Percentiles rank a stretch among this genome's conserved stretches.
These are phyloP conservation scores for Haplosporangium gracile DNA, from an alignment of 192 early-diverging fungal species.

Conservation along the genomic window DNA sequence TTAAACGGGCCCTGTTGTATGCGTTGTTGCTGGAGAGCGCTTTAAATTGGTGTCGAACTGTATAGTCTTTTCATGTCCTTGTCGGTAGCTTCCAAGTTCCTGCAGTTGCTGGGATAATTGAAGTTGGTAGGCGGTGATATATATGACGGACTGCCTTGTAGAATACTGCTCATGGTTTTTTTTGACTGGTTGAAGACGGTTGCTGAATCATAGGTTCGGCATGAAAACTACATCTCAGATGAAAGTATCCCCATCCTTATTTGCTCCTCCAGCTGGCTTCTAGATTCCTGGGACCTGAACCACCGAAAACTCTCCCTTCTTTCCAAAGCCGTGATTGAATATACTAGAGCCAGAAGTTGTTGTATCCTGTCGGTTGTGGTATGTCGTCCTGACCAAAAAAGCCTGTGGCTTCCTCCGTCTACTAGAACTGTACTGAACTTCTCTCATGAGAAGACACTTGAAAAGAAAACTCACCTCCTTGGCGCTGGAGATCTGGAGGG, in stretches of 20 bases:
- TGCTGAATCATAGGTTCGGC: conserved; percentile 12
- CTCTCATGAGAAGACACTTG: background rate
- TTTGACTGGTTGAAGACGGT: background rate
- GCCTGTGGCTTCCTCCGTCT: background rate
- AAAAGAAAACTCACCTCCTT: conserved; percentile 85
- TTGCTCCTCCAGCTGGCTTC: background rate
- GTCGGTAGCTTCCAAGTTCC: background rate
- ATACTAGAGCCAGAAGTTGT: too few relatives aligned
- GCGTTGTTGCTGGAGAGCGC: background rate
- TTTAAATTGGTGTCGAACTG: background rate
- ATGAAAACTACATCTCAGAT: conserved; percentile 2
- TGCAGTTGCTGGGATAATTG: background rate
- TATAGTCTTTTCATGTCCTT: background rate
- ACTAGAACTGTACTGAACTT: background rate
- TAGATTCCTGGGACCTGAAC: background rate
- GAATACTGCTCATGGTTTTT: background rate
- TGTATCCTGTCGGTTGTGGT: too few relatives aligned
- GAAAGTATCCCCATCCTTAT: background rate
- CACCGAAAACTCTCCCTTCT: background rate
- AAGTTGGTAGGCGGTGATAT: background rate
- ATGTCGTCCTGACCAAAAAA: background rate
- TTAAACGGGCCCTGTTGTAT: background rate
- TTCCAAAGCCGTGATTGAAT: too few relatives aligned
- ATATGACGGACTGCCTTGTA: background rate
- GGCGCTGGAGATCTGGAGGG: conserved; percentile 93